Percentiles rank a stretch among this genome's conserved stretches.
These are phyloP conservation scores for Tylopilus rubrobrunneus DNA, from an alignment of 768 basidiomycete species.

Conservation along the genomic window DNA sequence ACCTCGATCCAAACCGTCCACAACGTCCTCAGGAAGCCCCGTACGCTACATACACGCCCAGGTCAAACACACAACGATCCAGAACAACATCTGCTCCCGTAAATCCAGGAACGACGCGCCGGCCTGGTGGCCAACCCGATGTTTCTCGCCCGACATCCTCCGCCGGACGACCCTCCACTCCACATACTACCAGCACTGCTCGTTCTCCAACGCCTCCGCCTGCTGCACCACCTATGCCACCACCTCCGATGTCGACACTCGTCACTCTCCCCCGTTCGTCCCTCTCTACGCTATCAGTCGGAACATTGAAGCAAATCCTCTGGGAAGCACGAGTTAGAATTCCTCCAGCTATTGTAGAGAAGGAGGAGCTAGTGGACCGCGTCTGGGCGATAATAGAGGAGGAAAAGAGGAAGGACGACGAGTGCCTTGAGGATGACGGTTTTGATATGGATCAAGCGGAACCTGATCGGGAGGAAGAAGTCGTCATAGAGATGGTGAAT, in stretches of 20 bases:
- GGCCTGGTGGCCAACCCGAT: not conserved
- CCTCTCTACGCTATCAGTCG: constrained; percentile 61
- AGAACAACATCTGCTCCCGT: constrained; percentile 23
- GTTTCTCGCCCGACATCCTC: constrained; percentile 19
- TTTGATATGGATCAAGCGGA: constrained; percentile 25
- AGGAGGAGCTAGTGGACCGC: constrained; percentile 74
- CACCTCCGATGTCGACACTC: constrained; percentile 61
- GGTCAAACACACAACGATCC: constrained; percentile 13
- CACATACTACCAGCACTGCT: constrained; percentile 5
- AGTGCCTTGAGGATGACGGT: constrained; percentile 28
- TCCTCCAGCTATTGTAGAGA: constrained; percentile 63
- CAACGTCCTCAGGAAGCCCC: constrained; percentile 21
- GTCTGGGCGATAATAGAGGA: constrained; percentile 60
- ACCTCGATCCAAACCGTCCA: constrained; percentile 49
- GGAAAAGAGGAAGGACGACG: constrained; percentile 52
- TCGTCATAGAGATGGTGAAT: constrained; percentile 12
- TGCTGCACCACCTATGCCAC: constrained; percentile 32
- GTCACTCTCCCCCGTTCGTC: constrained; percentile 55
- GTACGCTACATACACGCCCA: constrained; percentile 15
- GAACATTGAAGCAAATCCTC: constrained; percentile 72
- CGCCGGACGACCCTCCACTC: constrained; percentile 9
- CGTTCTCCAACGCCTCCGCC: constrained; percentile 22
- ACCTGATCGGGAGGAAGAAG: constrained; percentile 17
- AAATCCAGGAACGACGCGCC: constrained; percentile 10
- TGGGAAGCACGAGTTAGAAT: constrained; percentile 75